Evolutionary conservation across 2,329 filamentous ascomycete species (phyloP).

Genomic region (Paraphoma sp.): DNA sequence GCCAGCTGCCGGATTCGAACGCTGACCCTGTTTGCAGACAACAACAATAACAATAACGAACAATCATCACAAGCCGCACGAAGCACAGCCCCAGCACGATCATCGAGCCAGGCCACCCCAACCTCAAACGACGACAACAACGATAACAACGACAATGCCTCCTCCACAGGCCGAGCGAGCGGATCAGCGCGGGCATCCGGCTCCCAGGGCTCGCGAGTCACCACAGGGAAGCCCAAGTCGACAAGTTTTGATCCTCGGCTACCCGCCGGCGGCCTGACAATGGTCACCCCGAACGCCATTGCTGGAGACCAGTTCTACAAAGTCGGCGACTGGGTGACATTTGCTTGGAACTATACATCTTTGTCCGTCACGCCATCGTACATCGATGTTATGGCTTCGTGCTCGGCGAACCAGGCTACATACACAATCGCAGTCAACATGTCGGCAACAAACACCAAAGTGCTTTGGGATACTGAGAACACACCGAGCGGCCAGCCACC

Average conservation of each 20-base stretch:
- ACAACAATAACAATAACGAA: background rate
- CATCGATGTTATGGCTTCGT: slow-evolving; percentile 68
- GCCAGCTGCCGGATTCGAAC: background rate
- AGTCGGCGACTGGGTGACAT: slow-evolving; percentile 67
- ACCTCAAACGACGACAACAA: slow-evolving; percentile 17
- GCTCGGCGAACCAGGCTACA: slow-evolving; percentile 63
- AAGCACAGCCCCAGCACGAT: slow-evolving; percentile 15
- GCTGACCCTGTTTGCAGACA: too few relatives aligned
- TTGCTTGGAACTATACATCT: slow-evolving; percentile 74
- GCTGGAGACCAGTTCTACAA: slow-evolving; percentile 66
- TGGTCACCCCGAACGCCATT: slow-evolving; percentile 64
- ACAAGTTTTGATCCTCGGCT: slow-evolving; percentile 59
- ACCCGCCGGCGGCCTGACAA: slow-evolving; percentile 65
- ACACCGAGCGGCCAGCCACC: slow-evolving; percentile 44
- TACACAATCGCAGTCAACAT: slow-evolving; percentile 69
- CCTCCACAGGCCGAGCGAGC: slow-evolving; percentile 20
- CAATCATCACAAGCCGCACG: slow-evolving; percentile 19
- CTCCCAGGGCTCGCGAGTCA: slow-evolving; percentile 25
- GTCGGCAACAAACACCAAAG: slow-evolving; percentile 58
- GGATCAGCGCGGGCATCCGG: slow-evolving; percentile 28
- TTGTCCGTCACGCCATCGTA: slow-evolving; percentile 64
- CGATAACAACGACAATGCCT: slow-evolving; percentile 21
- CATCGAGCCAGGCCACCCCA: slow-evolving; percentile 13
- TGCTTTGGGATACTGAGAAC: slow-evolving; percentile 66
- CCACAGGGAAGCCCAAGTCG: slow-evolving; percentile 26